Base-by-base conservation (phyloP, 345 rosid genomes). In the Ceriops decandra region DNA sequence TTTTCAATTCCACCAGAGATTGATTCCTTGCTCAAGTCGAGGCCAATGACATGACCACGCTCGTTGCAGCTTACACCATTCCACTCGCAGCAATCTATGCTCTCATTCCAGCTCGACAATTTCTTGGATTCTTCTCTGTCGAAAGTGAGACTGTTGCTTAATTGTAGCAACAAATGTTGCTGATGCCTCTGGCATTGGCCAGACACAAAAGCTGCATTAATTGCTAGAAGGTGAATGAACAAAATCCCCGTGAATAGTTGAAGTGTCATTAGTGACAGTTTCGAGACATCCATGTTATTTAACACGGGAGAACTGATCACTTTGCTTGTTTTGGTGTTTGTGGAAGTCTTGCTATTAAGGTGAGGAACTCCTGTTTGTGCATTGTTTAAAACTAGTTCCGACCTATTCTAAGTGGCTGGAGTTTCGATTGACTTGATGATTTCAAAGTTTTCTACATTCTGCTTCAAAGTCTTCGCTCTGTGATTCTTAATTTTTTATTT, bases 171-270 rank as follows among this genome's bases (percentile, higher is more conserved):
- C 61, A 82, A 26, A 0, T 71, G 32, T 27, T 54, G 75, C 76
- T 85, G 86, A 67, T 80, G 72, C 0, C 30, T 57, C 15, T 11
- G 85, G 79, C 90, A 82, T 35, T 35, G 64, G 26, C 74, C 83
- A 11, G 77, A 66, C 61, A 64, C 84, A 15, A 24, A 64, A 13
- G 32, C 28, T 2, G 31, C 54, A 26, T 71, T 6, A 3, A 54
- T 2, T 24, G 32, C 4, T 4, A 47, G 4, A 24, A 56, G 64
- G 20, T 58, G 36, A 20, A 65, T 6, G 32, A 67, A 52, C 31
- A 66, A 26, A 61, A 62, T 2, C 65, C 72, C 46, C 13, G 28
- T 9, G 24, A 69, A 57, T 1, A 69, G 28, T 26, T 49, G 59
- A 16, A 19, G 36, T 56, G 47, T 67, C 79, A 76, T 76, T 54